Evolutionary conservation across 2,329 filamentous ascomycete species (phyloP).

Genomic region (Penicillium sp.): DNA sequence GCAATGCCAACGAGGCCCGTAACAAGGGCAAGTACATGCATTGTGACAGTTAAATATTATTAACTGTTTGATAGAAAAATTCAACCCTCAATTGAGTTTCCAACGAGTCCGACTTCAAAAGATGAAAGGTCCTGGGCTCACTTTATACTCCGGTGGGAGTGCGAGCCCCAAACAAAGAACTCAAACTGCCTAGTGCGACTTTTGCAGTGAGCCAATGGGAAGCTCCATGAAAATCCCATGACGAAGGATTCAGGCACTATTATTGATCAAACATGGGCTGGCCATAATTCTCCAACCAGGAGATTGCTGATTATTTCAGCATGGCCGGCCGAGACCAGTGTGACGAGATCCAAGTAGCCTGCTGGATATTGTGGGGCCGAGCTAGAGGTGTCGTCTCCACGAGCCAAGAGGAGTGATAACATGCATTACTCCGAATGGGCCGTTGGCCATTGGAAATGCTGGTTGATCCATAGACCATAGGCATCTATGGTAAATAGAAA

Average conservation of each 20-base stretch:
- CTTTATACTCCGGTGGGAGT: slow-evolving; percentile 11
- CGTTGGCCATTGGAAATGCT: not conserved
- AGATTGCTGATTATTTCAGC: slow-evolving; percentile 16
- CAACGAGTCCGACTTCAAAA: not conserved
- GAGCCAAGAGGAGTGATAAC: not conserved
- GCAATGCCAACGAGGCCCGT: slow-evolving; percentile 34
- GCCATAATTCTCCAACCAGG: slow-evolving; percentile 11
- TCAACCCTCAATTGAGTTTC: not conserved
- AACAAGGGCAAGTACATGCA: slow-evolving; percentile 28
- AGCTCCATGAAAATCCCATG: not conserved
- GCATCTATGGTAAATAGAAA: not conserved
- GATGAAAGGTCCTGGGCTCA: not conserved
- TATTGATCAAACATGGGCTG: slow-evolving; percentile 4
- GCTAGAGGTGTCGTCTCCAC: not conserved
- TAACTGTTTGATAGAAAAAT: not conserved
- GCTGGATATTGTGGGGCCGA: not conserved
- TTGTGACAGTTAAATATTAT: slow-evolving; percentile 9
- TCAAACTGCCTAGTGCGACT: not conserved
- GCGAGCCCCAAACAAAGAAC: not conserved
- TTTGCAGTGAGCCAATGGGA: slow-evolving; percentile 7
- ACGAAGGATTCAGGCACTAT: not conserved
- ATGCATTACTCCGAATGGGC: not conserved
- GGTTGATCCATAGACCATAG: not conserved
- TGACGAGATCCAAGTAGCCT: not conserved
- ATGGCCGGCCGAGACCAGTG: slow-evolving; percentile 9